Evolutionary conservation across 208 protist genomes (phyloP).

Genomic region (Trypanosoma melophagium): DNA sequence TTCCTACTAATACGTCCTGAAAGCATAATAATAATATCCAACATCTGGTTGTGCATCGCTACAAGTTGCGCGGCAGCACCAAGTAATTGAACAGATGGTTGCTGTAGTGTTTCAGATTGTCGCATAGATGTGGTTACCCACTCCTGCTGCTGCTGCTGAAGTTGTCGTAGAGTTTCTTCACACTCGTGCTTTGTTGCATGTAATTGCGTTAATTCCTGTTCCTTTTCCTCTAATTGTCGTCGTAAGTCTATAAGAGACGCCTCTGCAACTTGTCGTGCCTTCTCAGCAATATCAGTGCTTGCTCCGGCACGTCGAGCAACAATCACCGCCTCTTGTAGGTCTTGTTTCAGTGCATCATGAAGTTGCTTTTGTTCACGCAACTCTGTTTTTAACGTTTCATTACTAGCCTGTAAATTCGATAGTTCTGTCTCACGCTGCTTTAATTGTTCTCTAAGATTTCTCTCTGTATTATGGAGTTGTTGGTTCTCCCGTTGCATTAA

Average conservation of each 20-base stretch:
- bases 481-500: not conserved
- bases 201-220: slow-evolving; percentile 12
- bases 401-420: not conserved
- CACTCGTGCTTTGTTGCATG: slow-evolving; percentile 18
- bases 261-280: slow-evolving; percentile 19
- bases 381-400: slow-evolving; percentile 2
- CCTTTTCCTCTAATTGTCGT: slow-evolving; percentile 1
- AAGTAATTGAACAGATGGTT: slow-evolving; percentile 15
- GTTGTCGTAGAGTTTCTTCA: not conserved
- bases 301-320: slow-evolving; percentile 9
- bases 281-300: slow-evolving; percentile 20
- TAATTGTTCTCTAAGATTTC: slow-evolving; percentile 22
- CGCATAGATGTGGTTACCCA: not conserved
- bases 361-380: slow-evolving; percentile 21
- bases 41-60: slow-evolving; percentile 20
- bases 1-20: slow-evolving; percentile 3
- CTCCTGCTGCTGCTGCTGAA: slow-evolving; percentile 7
- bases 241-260: slow-evolving; percentile 1
- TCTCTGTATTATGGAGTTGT: slow-evolving; percentile 25
- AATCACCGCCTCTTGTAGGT: slow-evolving; percentile 9
- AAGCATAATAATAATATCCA: slow-evolving; percentile 8
- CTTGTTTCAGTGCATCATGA: slow-evolving; percentile 18
- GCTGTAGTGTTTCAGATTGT: not conserved
- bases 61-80: slow-evolving; percentile 12
- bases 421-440: not conserved